Evolutionary conservation across 1,139 yeast genomes (phyloP), one percentile per base, ranked within the genome.

Genomic region (Blastobotrys niveus): DNA sequence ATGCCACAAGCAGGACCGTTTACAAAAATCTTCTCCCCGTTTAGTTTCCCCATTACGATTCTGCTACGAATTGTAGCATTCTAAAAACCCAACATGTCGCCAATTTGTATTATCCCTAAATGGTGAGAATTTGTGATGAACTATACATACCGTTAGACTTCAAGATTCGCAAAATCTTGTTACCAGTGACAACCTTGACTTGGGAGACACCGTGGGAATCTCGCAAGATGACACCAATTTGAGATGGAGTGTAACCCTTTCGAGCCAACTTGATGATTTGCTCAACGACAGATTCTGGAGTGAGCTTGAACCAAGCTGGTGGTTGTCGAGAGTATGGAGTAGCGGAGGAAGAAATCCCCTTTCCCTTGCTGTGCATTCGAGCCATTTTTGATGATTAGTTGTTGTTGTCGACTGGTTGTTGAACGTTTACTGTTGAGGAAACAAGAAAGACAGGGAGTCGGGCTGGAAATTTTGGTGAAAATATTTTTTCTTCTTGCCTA

Each of bases 151-250:
- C 99, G 80, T 88, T 87, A 59, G 97, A 84, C 78, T 89, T 93
- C 74, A 91, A 82, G 79, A 91, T 88, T 84, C 99, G 89, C 75
- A 91, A 83, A 70, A 91, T 83, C 87, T 93, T 93, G 96, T 89
- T 89, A 56, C 97, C 97, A 63, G 98, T 91, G 76, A 87, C 88
- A 70, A 89, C 82, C 78, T 82, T 88, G 66, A 96, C 76, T 77
- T 89, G 96, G 71, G 96, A 82, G 66, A 91, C 97, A 77, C 98
- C 98, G 79, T 93, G 98, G 66, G 97, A 94, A 77, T 91, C 99
- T 82, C 99, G 89, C 74, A 91, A 87, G 68, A 88, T 76, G 68
- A 91, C 98, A 85, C 99, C 98, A 63, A 91, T 91, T 76, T 88
- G 95, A 66, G 98, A 91, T 67, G 99, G 99, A 64, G 97, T 87